Evolutionary conservation across 139 green algal species (phyloP).

Genomic region (Micractinium sp.): DNA sequence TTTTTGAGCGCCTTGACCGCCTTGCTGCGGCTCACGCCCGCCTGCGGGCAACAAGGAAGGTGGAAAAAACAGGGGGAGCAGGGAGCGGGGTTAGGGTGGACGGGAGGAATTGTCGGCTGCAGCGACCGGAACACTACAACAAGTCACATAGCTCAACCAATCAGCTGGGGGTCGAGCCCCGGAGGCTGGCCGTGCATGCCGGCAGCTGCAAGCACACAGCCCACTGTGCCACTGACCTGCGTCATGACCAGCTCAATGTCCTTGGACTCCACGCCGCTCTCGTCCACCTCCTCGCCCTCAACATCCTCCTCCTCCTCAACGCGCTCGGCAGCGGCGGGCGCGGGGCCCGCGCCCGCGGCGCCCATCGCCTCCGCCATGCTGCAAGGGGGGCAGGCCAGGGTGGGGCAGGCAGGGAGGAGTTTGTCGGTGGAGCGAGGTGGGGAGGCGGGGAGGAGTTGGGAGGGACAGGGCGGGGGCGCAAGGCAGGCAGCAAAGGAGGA

Average conservation of each 20-base stretch:
- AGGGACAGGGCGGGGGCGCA: background rate
- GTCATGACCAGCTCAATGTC: slow-evolving; percentile 99
- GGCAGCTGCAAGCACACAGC: too few species aligned
- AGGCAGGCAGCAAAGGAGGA: background rate
- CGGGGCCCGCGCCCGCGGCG: slow-evolving; percentile 1
- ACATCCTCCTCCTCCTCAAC: slow-evolving; percentile 83
- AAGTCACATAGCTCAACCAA: too few species aligned
- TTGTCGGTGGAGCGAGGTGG: background rate
- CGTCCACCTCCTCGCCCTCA: slow-evolving; percentile 94
- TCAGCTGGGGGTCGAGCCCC: too few species aligned
- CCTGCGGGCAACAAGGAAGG: slow-evolving; percentile 34
- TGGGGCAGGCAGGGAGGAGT: background rate
- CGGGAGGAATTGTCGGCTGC: too few species aligned
- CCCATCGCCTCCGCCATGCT: slow-evolving; percentile 50
- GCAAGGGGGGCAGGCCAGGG: background rate
- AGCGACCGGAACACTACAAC: too few species aligned
- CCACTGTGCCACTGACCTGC: background rate
- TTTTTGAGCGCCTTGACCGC: slow-evolving; percentile 94
- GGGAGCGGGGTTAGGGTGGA: too few species aligned
- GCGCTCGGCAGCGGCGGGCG: slow-evolving; percentile 40
- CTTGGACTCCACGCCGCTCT: slow-evolving; percentile 95
- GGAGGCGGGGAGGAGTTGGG: background rate
- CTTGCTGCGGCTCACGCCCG: slow-evolving; percentile 86
- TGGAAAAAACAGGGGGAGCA: too few species aligned
- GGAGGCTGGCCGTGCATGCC: too few species aligned